Conservation (phyloP, 177 flowering plant species). For the Vitis hybrid region DNA sequence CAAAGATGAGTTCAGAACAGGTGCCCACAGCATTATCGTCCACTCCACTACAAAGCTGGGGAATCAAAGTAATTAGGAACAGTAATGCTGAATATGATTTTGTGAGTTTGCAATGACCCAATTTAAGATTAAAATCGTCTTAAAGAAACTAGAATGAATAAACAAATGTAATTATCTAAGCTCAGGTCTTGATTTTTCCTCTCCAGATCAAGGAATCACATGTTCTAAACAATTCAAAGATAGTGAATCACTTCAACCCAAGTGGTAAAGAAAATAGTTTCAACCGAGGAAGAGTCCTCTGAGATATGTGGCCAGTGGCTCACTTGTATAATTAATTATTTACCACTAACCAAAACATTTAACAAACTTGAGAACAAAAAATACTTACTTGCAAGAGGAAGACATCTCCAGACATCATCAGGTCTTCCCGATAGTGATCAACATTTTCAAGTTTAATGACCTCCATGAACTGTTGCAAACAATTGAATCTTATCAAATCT, state of each 20-base stretch:
- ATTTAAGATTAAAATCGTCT: no score
- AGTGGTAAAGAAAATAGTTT: not conserved
- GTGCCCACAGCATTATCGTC: slow-evolving; percentile 54
- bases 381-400: slow-evolving; percentile 40
- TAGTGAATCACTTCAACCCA: not conserved
- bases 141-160: not conserved
- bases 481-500: not conserved
- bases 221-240: not conserved
- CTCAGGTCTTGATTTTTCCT: not conserved
- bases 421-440: slow-evolving; percentile 37
- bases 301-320: not conserved
- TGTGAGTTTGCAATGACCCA: no score
- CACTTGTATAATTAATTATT: not conserved
- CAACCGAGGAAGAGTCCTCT: not conserved
- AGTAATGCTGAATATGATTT: not conserved
- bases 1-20: slow-evolving; percentile 53
- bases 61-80: not conserved
- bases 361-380: not conserved
- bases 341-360: not conserved
- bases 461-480: slow-evolving; percentile 38
- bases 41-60: slow-evolving; percentile 52
- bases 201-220: no score
- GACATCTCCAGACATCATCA: slow-evolving; percentile 38
- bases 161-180: not conserved
- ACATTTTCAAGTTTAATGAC: slow-evolving; percentile 41